Evolutionary conservation across 257 asterid genomes (phyloP), one percentile per base, ranked within the genome.

Genomic region (Craterostigma plantagineum): DNA sequence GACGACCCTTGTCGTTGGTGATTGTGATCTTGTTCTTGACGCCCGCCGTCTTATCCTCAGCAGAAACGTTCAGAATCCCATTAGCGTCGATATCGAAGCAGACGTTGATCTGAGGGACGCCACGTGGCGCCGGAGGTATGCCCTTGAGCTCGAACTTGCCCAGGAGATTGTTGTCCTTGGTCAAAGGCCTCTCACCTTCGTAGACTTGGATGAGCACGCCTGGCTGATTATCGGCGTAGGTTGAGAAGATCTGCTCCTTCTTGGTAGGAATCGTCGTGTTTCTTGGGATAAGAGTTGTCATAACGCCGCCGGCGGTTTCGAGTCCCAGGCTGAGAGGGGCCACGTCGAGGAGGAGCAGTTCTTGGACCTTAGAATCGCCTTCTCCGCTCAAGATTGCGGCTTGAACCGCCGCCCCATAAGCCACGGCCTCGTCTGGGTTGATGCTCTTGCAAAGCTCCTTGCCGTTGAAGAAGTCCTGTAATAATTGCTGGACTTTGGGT

Each of bases 351-450:
- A 69, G 68, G 42, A 69, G 18, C 46, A 73, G 48, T 12, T 73
- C 82, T 51, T 73, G 77, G 40, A 73, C 75, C 16, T 60, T 73
- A 11, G 58, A 53, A 12, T 66, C 62, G 1, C 72, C 69, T 60
- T 73, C 82, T 4, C 79, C 83, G 9, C 56, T 60, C 41, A 74
- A 30, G 34, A 74, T 74, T 1, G 79, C 79, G 3, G 73, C 79
- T 45, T 74, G 79, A 3, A 74, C 75, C 3, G 79, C 73, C 0
- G 83, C 83, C 0, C 76, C 83, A 8, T 74, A 70, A 0, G 73
- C 83, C 33, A 74, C 83, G 0, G 78, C 75, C 50, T 74, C 83
- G 33, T 74, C 83, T 4, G 83, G 83, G 14, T 74, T 70, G 2
- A 74, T 70, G 15, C 76, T 64, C 68, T 67, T 74, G 57, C 83